Evolutionary conservation across 345 rosid genomes (phyloP).

Genomic region (Nephelium lappaceum): DNA sequence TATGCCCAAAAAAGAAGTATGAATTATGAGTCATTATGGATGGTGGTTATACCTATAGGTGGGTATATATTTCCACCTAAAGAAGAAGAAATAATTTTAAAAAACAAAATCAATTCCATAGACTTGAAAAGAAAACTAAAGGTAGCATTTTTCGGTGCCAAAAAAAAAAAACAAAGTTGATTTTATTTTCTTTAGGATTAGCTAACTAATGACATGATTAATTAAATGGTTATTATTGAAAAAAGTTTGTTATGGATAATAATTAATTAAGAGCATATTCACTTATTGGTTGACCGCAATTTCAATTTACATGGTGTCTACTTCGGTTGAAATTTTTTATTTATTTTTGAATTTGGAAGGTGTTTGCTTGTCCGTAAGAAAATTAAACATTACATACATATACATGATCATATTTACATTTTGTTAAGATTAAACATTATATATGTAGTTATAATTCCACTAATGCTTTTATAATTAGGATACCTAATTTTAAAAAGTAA

Average conservation of each 20-base stretch:
- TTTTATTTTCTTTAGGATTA: background rate
- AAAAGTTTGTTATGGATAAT: background rate
- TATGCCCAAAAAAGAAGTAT: background rate
- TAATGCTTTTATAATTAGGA: no score
- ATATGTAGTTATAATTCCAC: no score
- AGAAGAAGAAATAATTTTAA: background rate
- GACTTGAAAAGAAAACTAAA: background rate
- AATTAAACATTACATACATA: no score
- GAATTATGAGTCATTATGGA: slow-evolving; percentile 31
- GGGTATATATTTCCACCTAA: background rate
- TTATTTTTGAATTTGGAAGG: no score
- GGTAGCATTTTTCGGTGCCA: background rate
- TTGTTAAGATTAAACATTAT: no score
- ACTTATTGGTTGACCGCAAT: background rate
- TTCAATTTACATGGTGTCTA: background rate
- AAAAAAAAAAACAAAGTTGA: no score
- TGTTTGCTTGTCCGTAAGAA: no score
- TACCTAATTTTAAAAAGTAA: no score
- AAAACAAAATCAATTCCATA: background rate
- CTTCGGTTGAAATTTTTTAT: background rate
- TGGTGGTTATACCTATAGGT: slow-evolving; percentile 27
- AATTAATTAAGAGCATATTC: slow-evolving; percentile 8
- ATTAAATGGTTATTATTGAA: background rate
- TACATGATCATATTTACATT: no score
- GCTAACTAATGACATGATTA: background rate